Evolutionary conservation across 352 stramenopile genomes (phyloP).

Genomic region (Aphanomyces cochlioides): DNA sequence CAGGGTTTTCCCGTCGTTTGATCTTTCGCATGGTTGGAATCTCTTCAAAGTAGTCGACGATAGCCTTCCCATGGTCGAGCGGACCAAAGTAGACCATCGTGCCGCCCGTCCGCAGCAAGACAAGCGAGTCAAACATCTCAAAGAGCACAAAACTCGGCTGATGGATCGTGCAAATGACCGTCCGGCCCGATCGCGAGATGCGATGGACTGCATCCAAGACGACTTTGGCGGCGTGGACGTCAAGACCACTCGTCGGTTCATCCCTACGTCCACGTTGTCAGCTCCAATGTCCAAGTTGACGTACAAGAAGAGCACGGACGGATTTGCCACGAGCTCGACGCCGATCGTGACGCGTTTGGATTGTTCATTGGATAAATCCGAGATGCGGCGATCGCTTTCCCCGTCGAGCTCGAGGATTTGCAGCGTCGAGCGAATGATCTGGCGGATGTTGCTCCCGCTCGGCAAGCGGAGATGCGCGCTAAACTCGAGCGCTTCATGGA

Average conservation of each 20-base stretch:
- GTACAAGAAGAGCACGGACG: conserved; percentile 65
- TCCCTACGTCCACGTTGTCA: conserved; percentile 40
- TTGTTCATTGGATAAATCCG: conserved; percentile 36
- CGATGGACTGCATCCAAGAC: conserved; percentile 44
- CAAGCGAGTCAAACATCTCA: conserved; percentile 72
- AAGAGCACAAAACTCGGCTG: conserved; percentile 84
- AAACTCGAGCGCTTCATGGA: conserved; percentile 78
- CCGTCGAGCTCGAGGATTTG: conserved; percentile 48
- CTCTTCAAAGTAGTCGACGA: conserved; percentile 65
- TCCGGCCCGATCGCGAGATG: conserved; percentile 61
- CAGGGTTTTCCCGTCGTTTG: conserved; percentile 68
- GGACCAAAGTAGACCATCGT: conserved; percentile 77
- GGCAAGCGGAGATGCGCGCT: conserved; percentile 59
- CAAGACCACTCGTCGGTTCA: conserved; percentile 53
- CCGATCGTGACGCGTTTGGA: conserved; percentile 63
- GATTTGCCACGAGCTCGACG: conserved; percentile 81
- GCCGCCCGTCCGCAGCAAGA: conserved; percentile 83
- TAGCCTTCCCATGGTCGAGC: conserved; percentile 42
- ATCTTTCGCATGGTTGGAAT: conserved; percentile 60
- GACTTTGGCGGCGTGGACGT: conserved; percentile 45
- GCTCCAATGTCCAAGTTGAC: conserved; percentile 41
- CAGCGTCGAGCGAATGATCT: conserved; percentile 44
- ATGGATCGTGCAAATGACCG: conserved; percentile 88
- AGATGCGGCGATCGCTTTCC: conserved; percentile 36
- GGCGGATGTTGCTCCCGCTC: conserved; percentile 1